Evolutionary conservation across 179 eudicot species (phyloP).

Genomic region (Carnegiea gigantea): DNA sequence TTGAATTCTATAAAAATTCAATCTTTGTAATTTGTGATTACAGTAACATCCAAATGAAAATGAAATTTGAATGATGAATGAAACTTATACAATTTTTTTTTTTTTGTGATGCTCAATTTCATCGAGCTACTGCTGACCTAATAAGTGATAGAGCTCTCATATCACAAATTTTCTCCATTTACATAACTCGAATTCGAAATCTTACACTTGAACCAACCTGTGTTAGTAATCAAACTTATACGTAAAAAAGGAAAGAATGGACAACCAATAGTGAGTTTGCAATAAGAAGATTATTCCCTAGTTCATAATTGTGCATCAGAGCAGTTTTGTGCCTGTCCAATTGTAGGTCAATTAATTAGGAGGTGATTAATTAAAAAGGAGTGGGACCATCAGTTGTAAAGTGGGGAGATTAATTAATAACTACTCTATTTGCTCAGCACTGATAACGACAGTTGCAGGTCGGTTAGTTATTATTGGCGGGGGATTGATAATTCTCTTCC

Average conservation of each 20-base stretch:
- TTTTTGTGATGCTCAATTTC: too few species aligned
- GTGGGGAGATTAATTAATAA: conserved; percentile 18
- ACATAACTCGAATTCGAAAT: too few species aligned
- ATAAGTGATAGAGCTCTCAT: too few species aligned
- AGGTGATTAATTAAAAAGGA: background rate
- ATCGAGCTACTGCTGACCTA: too few species aligned
- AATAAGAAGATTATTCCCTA: background rate
- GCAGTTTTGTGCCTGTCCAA: background rate
- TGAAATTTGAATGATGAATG: background rate
- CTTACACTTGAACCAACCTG: too few species aligned
- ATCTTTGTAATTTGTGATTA: too few species aligned
- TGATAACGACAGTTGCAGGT: conserved; percentile 32
- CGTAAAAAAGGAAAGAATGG: background rate
- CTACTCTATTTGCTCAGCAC: conserved; percentile 1
- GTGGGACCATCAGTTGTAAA: background rate
- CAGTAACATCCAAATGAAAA: background rate
- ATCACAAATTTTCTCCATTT: too few species aligned
- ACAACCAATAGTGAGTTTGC: background rate
- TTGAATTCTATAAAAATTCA: too few species aligned
- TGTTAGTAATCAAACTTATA: background rate
- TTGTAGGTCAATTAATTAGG: background rate
- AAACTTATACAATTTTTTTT: background rate
- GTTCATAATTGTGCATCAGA: background rate
- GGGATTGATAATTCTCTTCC: conserved; percentile 5
- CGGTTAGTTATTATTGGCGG: conserved; percentile 20